Evolutionary conservation across 176 grass and related monocot species (phyloP), one percentile per base, ranked within the genome.

Genomic region (Triticum timopheevii): DNA sequence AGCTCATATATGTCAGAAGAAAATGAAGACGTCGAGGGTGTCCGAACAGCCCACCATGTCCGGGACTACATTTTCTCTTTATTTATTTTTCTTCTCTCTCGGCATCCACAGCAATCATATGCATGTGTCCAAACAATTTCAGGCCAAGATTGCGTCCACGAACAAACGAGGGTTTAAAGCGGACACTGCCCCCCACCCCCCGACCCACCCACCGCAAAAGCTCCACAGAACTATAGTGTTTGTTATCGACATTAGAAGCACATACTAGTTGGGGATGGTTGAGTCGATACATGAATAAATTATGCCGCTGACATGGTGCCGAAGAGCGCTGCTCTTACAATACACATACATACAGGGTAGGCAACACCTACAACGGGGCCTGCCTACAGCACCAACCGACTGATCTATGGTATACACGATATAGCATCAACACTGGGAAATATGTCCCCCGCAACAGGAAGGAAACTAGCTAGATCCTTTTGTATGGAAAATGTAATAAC

Each of bases 341-440:
- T 87, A 91, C 88, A 84, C 66, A 82, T 62, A 34, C 78, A 86
- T 69, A 90, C 83, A 85, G 69, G 82, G 50, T 77, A 81, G 69
- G 63, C 86, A 88, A 81, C 69, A 74, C 89, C 44, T 44, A 69
- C 72, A 69, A 72, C 50, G 33, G 83, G 39, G 76, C 36, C 66
- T 86, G 76, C 36, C 66, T 86, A 80, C 52, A 63, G 44, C 66
- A n/a, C 49, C 76, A 63, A 28, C 33, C 47, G 23, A 66, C 50
- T 82, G 72, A 69, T 64, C 86, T 85, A 88, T 88, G 62, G 86
- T 91, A 88, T 91, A 79, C 80, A 83, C 42, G 78, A 77, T 25
- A 77, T 20, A 85, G 44, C 64, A 85, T 65, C 34, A 84, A 80
- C 61, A 85, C 38, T 65, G 33, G 52, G 30, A 90, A 38, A 25